A percentile compares a stretch with the other conserved stretches of the same genome.
These are phyloP conservation scores for Podospora conica DNA, from an alignment of 495 filamentous ascomycete species.

Conservation along the genomic window DNA sequence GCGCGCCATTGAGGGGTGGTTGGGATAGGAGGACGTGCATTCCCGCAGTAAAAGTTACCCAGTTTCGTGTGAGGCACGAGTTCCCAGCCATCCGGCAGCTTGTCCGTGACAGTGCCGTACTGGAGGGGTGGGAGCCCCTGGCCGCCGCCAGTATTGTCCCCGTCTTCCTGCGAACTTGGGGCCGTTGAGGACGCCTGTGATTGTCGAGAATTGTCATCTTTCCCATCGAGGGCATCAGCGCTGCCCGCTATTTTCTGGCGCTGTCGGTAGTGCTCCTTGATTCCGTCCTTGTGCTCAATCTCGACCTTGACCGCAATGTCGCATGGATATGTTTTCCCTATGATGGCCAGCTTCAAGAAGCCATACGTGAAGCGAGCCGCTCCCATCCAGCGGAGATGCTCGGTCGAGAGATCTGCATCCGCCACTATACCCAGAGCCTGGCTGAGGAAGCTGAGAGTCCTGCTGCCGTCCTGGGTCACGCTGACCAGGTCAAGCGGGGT, in stretches of 20 bases:
- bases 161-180: neutral
- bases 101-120: slow-evolving; percentile 72
- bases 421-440: slow-evolving; percentile 88
- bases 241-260: slow-evolving; percentile 7
- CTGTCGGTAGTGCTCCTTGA: slow-evolving; percentile 63
- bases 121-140: slow-evolving; percentile 61
- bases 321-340: slow-evolving; percentile 75
- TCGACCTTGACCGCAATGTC: slow-evolving; percentile 80
- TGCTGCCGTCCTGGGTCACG: slow-evolving; percentile 68
- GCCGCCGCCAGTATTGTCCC: slow-evolving; percentile 2
- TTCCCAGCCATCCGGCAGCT: slow-evolving; percentile 70
- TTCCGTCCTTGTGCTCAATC: slow-evolving; percentile 65
- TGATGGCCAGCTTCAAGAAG: slow-evolving; percentile 63
- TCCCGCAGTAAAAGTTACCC: slow-evolving; percentile 91
- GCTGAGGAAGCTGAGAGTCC: slow-evolving; percentile 81
- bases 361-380: slow-evolving; percentile 77
- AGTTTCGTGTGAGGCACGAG: slow-evolving; percentile 64
- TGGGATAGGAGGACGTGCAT: slow-evolving; percentile 38
- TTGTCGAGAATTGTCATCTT: neutral
- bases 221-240: slow-evolving; percentile 14
- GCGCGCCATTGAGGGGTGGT: neutral
- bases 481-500: slow-evolving; percentile 81
- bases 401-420: slow-evolving; percentile 81
- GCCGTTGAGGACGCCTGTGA: slow-evolving; percentile 10
- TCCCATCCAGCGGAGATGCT: slow-evolving; percentile 90